Base-by-base conservation (phyloP, 805 yeast species). In the Yarrowia divulgata region DNA sequence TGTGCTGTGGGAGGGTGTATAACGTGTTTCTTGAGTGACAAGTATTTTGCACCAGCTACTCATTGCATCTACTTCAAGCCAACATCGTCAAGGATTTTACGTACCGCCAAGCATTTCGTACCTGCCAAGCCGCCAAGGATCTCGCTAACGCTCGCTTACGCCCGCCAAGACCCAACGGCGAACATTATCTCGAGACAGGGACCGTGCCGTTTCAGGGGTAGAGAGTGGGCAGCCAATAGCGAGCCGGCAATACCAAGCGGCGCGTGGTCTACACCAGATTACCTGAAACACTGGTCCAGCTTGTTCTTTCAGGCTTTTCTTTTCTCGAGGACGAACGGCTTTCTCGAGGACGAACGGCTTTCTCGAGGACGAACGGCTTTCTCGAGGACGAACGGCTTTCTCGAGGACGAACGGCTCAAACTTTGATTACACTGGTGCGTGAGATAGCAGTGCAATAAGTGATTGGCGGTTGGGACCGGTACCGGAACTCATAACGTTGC, bases 371-470 rank as follows among this genome's bases (percentile, higher is more conserved):
- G 8, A 46, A 23, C 18, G 52, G 35, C 52, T n/a, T 18, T 42
- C 5, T 8, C 45, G 18, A 23, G 29, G 29, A 23, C 29, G 29
- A 23, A 23, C 29, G 29, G 29, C 29, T 4, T 23, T 23, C 29
- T n/a, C 18, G 8, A 16, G 46, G 29, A 23, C 23, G 8, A 46
- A 23, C 18, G 52, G 35, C 52, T 48, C 52, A 16, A 48, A 48
- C 52, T 48, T 10, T 48, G 52, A 48, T 29, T 29, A 14, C 52
- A 29, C 4, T 16, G 9, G 50, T 46, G 50, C 32, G 34, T 46
- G 9, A 46, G 50, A 46, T 46, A 46, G 32, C 50, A 6, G 50
- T 3, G 29, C 50, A 34, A 46, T 46, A 46, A 46, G 50, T 46
- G 50, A 46, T 46, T 13, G 16, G 50, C 32, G 46, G 19, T 29